Conservation (phyloP, 1,284 basidiomycete species). For the Ceraceosorus guamensis region DNA sequence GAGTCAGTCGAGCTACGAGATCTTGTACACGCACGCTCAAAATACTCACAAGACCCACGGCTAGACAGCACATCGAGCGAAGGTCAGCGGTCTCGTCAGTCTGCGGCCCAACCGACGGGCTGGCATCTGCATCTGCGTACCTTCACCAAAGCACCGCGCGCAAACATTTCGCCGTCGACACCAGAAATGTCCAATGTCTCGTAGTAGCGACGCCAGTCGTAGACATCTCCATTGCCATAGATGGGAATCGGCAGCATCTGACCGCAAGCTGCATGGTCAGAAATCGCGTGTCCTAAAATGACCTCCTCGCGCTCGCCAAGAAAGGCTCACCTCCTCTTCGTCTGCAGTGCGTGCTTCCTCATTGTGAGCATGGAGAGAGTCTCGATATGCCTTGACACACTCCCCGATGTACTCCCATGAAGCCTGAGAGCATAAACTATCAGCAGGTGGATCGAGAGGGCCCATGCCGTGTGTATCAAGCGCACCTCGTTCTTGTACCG, state of each 20-base stretch:
- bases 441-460: not conserved
- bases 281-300: not conserved
- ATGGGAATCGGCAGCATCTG: constrained; percentile 74
- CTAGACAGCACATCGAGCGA: too few relatives aligned
- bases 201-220: constrained; percentile 77
- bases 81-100: too few relatives aligned
- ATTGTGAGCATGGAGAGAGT: constrained; percentile 45
- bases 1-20: not conserved
- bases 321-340: constrained; percentile 16
- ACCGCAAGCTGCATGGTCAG: constrained; percentile 1
- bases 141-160: constrained; percentile 87
- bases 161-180: constrained; percentile 93
- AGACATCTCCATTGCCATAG: constrained; percentile 92
- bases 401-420: constrained; percentile 57
- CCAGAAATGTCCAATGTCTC: constrained; percentile 66
- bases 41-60: too few relatives aligned
- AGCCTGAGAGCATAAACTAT: constrained; percentile 10
- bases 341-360: constrained; percentile 30
- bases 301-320: not conserved
- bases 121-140: not conserved
- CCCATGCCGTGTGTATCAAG: not conserved
- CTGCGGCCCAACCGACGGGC: not conserved
- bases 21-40: not conserved
- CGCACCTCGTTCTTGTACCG: constrained; percentile 39
- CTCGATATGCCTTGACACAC: constrained; percentile 78